Conservation (phyloP, 1,284 basidiomycete species). For the Cutaneotrichosporon spelunceum region DNA sequence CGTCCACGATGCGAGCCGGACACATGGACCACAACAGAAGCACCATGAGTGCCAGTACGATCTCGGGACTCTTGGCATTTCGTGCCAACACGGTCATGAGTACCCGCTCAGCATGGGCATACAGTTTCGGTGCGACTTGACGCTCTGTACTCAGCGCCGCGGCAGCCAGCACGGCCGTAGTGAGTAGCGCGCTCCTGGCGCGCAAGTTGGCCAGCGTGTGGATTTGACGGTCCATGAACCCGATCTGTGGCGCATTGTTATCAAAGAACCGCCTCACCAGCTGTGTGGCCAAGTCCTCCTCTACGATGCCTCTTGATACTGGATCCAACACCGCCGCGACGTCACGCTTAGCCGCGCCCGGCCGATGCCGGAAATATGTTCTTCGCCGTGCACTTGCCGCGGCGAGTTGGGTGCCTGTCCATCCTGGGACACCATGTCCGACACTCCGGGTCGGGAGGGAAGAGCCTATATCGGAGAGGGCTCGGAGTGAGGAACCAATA, state of each 20-base stretch:
- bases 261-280: slow-evolving; percentile 7
- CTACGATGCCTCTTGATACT: slow-evolving; percentile 3
- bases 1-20: slow-evolving; percentile 13
- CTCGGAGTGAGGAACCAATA: slow-evolving; percentile 4
- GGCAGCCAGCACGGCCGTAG: slow-evolving; percentile 11
- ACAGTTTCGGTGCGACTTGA: slow-evolving; percentile 1
- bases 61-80: slow-evolving; percentile 11
- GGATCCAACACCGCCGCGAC: slow-evolving; percentile 13
- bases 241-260: slow-evolving; percentile 8
- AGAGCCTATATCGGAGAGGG: slow-evolving; percentile 8
- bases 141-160: slow-evolving; percentile 6
- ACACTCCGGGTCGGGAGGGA: background rate
- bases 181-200: slow-evolving; percentile 9
- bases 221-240: slow-evolving; percentile 11
- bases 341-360: slow-evolving; percentile 15
- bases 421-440: background rate
- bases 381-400: background rate
- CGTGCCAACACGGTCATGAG: slow-evolving; percentile 10
- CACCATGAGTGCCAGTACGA: slow-evolving; percentile 7
- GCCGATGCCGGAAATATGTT: slow-evolving; percentile 15
- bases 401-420: slow-evolving; percentile 3
- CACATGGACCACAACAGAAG: slow-evolving; percentile 6
- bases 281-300: slow-evolving; percentile 6
- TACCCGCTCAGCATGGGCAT: slow-evolving; percentile 10
- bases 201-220: slow-evolving; percentile 13